Evolutionary conservation across 148 eudicot genomes (phyloP).

Genomic region (Limonium bicolor): DNA sequence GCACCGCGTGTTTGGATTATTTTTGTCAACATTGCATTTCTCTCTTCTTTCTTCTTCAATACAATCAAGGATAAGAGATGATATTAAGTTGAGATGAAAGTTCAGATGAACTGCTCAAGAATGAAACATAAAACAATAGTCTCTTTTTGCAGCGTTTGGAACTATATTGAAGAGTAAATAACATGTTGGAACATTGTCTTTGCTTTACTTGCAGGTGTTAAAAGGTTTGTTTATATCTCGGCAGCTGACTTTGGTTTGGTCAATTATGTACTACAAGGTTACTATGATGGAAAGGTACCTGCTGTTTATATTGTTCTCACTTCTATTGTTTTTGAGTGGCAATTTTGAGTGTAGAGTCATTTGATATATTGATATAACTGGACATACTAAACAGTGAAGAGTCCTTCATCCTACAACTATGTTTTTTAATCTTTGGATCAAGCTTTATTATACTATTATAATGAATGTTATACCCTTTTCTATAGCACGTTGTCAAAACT

Average conservation of each 20-base stretch:
- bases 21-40: too few relatives aligned
- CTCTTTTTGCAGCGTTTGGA: background rate
- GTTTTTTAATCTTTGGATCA: too few relatives aligned
- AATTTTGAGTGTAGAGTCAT: too few relatives aligned
- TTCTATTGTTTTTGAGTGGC: background rate
- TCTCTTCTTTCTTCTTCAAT: background rate
- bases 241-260: constrained; percentile 74
- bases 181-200: background rate
- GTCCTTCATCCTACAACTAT: too few relatives aligned
- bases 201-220: constrained; percentile 35
- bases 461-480: too few relatives aligned
- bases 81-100: background rate
- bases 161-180: background rate
- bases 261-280: constrained; percentile 63
- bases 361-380: too few relatives aligned
- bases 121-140: too few relatives aligned
- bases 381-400: too few relatives aligned
- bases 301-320: background rate
- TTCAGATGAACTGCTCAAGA: background rate
- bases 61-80: background rate
- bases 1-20: too few relatives aligned
- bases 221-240: constrained; percentile 69
- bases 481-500: too few relatives aligned
- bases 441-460: too few relatives aligned
- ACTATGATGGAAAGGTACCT: constrained; percentile 76